These are phyloP conservation scores for Schwanniomyces polymorphus DNA, from an alignment of 805 yeast species.

Conservation along the genomic window DNA sequence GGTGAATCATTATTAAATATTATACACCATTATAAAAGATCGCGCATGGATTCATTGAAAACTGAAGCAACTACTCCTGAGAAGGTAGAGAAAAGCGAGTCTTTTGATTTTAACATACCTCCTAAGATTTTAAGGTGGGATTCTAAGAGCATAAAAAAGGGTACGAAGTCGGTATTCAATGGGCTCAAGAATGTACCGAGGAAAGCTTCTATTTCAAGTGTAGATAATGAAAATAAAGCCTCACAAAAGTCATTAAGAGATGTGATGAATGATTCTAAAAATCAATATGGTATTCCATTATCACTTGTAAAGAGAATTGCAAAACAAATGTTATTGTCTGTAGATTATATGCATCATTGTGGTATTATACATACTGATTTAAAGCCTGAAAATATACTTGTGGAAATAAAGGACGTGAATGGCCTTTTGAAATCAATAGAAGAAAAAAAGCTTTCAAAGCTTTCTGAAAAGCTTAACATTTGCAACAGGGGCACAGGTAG, in stretches of 20 bases:
- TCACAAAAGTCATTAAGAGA: slow-evolving; percentile 20
- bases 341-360: slow-evolving; percentile 56
- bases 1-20: slow-evolving; percentile 60
- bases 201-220: not conserved
- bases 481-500: not conserved
- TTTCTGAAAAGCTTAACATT: slow-evolving; percentile 1
- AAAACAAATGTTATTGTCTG: slow-evolving; percentile 52
- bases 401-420: slow-evolving; percentile 48
- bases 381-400: slow-evolving; percentile 40
- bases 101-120: not conserved
- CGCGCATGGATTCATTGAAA: not conserved
- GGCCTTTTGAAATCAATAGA: slow-evolving; percentile 47
- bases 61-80: not conserved
- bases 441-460: slow-evolving; percentile 17
- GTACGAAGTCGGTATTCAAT: slow-evolving; percentile 20
- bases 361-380: slow-evolving; percentile 43
- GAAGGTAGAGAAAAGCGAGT: not conserved
- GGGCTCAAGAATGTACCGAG: slow-evolving; percentile 3
- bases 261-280: slow-evolving; percentile 34
- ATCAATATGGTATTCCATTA: slow-evolving; percentile 56
- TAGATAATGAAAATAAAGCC: slow-evolving; percentile 2
- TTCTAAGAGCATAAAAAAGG: slow-evolving; percentile 13
- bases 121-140: slow-evolving; percentile 19
- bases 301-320: slow-evolving; percentile 55
- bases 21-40: slow-evolving; percentile 43